phyloP scores from a whole-genome alignment of 2,329 filamentous ascomycete genomes.

The Cadophora luteo-olivacea region DNA sequence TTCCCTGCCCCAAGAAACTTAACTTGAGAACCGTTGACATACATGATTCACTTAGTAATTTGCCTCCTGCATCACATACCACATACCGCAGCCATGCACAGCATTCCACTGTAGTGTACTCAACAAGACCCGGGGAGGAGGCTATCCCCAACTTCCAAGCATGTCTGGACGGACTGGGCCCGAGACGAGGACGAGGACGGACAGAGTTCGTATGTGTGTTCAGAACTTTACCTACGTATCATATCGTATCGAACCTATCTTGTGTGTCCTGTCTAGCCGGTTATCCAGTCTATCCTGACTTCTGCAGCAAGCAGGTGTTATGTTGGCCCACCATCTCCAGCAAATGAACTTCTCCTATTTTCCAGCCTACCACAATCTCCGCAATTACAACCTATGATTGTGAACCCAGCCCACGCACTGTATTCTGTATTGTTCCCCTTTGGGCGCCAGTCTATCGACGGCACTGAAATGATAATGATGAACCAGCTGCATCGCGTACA shows the following conservation, averaged over 20 bases:
- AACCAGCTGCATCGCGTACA: neutral
- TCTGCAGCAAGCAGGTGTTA: slow-evolving; percentile 5
- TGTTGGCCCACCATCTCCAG: slow-evolving; percentile 14
- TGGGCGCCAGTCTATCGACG: neutral
- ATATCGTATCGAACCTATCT: neutral
- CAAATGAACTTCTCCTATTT: slow-evolving; percentile 6
- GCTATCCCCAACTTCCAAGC: slow-evolving; percentile 17
- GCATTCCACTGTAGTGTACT: neutral
- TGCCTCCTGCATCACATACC: slow-evolving; percentile 15
- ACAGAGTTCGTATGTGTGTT: neutral
- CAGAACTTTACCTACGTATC: neutral
- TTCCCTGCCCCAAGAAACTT: slow-evolving; percentile 8
- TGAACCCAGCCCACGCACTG: neutral
- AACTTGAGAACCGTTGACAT: slow-evolving; percentile 8
- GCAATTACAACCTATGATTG: slow-evolving; percentile 19
- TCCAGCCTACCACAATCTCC: slow-evolving; percentile 21
- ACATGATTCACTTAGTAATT: neutral
- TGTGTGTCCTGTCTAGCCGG: neutral
- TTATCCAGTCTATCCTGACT: slow-evolving; percentile 3
- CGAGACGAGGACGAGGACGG: neutral
- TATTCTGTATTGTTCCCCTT: neutral
- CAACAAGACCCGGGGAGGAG: neutral
- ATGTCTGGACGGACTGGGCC: slow-evolving; percentile 16
- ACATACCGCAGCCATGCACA: slow-evolving; percentile 14
- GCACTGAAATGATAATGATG: neutral